Percentiles rank a stretch among this genome's conserved stretches.
Evolutionary conservation across 345 rosid genomes (phyloP).

Genomic region (thale cress (Arabidopsis thaliana)): DNA sequence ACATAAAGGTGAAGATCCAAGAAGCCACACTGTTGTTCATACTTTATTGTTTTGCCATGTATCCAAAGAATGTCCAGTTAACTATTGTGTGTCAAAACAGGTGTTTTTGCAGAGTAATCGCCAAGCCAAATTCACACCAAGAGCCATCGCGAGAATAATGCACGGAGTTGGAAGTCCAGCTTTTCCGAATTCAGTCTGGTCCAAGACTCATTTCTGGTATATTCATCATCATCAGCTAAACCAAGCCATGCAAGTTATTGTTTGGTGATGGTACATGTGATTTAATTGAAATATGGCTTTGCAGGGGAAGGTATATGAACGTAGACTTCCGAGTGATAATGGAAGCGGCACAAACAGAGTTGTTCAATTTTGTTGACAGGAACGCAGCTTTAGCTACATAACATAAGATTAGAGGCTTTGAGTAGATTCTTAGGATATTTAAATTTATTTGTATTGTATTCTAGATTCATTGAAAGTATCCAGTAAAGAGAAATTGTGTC

Average conservation of each 20-base stretch:
- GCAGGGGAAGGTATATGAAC: constrained; percentile 81
- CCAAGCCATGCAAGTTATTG: constrained; percentile 24
- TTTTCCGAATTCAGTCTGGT: constrained; percentile 78
- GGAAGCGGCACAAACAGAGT: constrained; percentile 86
- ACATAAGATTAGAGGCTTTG: not conserved
- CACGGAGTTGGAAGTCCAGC: constrained; percentile 96
- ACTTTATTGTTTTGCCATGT: not conserved
- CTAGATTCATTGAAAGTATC: not conserved
- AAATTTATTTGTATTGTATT: no score
- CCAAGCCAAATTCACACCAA: constrained; percentile 84
- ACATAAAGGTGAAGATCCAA: constrained; percentile 75
- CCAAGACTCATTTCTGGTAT: constrained; percentile 95
- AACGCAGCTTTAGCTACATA: constrained; percentile 37
- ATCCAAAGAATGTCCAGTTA: constrained; percentile 16
- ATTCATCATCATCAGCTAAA: not conserved
- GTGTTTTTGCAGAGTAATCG: constrained; percentile 86
- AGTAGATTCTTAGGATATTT: not conserved
- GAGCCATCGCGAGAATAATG: constrained; percentile 93
- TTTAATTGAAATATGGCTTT: constrained; percentile 16
- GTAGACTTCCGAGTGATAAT: constrained; percentile 72
- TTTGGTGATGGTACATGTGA: constrained; percentile 4
- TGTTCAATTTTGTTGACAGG: constrained; percentile 44
- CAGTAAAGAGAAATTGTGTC: not conserved
- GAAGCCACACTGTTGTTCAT: constrained; percentile 31
- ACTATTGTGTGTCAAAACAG: constrained; percentile 50